Base-by-base conservation (phyloP, 306 rosid genomes). In the Begonia peltatifolia region DNA sequence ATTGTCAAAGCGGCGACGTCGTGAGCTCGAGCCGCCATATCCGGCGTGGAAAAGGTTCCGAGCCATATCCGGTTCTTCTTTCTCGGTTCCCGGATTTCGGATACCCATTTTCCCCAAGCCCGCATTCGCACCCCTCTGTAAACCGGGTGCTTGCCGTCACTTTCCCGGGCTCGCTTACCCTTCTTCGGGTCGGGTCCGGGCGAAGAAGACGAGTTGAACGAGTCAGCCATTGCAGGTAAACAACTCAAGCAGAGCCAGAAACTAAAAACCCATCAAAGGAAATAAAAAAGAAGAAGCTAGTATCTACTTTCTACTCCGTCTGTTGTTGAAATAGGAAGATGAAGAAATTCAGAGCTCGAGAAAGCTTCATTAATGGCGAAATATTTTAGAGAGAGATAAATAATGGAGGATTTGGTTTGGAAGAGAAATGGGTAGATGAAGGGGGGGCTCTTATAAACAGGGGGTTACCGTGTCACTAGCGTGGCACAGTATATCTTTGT, bases 11-110 rank as follows among this genome's bases (percentile, higher is more conserved):
- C 92, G 0, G 92, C 92, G 12, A 75, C 86, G 68, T 82, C 92
- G 12, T 82, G 92, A 6, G 92, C 92, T 63, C 92, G 86, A 46
- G 92, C 92, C 5, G 92, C 92, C 92, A 82, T 82, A 62, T 82
- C 86, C 0, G 92, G 71, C 0, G 86, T 78, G 14, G 78, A 71
- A 50, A 70, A 82, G 2, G 92, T 82, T 1, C 92, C 92, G 0
- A 82, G 75, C 92, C 92, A 82, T 69, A 82, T 82, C 68, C 92
- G 66, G 54, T 65, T 82, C 55, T 82, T 82, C 61, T 82, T 82
- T 12, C 75, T 53, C 0, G 92, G 92, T 36, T 82, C 86, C 0
- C 92, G 70, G 66, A 82, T 82, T 76, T 82, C 92, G 12, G 92
- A 82, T 11, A 82, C 92, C 92, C 92, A 82, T 48, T 78, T 82